phyloP scores from a whole-genome alignment of 768 basidiomycete genomes.

The Lactarius vividus region DNA sequence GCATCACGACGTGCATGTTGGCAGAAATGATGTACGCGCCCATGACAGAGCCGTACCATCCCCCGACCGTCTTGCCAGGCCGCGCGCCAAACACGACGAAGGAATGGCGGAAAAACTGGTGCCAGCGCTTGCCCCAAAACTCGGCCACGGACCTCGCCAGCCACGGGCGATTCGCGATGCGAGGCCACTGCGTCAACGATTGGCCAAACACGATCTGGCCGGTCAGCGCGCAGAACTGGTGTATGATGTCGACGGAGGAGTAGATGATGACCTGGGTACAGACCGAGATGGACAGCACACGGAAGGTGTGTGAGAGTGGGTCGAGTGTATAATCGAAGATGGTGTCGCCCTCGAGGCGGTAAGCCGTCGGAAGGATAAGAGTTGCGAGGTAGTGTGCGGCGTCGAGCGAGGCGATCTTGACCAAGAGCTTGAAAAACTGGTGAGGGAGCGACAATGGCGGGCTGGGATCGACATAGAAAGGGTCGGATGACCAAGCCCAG shows the following conservation, averaged over 20 bases:
- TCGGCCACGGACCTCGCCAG: slow-evolving; percentile 38
- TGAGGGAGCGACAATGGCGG: not conserved
- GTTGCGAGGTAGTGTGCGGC: slow-evolving; percentile 18
- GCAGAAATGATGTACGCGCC: slow-evolving; percentile 63
- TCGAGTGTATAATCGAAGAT: slow-evolving; percentile 21
- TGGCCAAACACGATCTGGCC: slow-evolving; percentile 35
- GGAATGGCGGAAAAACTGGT: slow-evolving; percentile 37
- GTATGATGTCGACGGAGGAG: slow-evolving; percentile 28
- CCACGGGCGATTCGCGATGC: slow-evolving; percentile 39
- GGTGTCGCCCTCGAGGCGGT: slow-evolving; percentile 20
- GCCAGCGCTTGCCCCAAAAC: slow-evolving; percentile 44
- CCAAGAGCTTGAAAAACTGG: slow-evolving; percentile 2
- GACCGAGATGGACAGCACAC: slow-evolving; percentile 10
- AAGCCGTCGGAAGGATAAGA: slow-evolving; percentile 11
- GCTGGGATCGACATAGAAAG: slow-evolving; percentile 4
- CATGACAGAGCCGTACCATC: slow-evolving; percentile 49
- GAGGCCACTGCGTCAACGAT: slow-evolving; percentile 38
- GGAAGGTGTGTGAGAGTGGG: not conserved
- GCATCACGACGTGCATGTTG: slow-evolving; percentile 54
- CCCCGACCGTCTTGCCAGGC: slow-evolving; percentile 41
- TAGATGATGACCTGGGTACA: slow-evolving; percentile 25
- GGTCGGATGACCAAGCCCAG: slow-evolving; percentile 26
- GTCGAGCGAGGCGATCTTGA: slow-evolving; percentile 16
- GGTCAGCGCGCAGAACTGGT: slow-evolving; percentile 31
- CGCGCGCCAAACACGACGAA: slow-evolving; percentile 37